Evolutionary conservation across 2,329 filamentous ascomycete genomes (phyloP), one percentile per base, ranked within the genome.

Genomic region (Gyromitra esculenta): DNA sequence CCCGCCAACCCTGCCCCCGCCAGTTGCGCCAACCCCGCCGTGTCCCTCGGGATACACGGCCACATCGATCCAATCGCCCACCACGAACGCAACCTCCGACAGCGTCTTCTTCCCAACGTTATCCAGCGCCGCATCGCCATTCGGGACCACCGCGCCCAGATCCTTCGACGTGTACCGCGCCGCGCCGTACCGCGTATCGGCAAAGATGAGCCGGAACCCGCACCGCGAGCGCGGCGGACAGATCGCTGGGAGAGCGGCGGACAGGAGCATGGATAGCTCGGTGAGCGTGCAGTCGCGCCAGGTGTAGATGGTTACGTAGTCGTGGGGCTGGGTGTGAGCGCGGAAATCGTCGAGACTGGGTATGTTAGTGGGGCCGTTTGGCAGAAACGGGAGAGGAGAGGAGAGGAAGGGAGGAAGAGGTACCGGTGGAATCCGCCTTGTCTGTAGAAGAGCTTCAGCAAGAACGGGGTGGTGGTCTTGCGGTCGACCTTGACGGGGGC

Each of bases 51-150:
- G 76, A 97, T 90, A 4, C 25, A 81, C 79, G 6, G 93, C 92
- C 82, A 92, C 95, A 74, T 91, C 91, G 52, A 98, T 87, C 82
- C 92, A 97, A 83, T 98, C 95, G 0, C 95, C 95, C 78, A 96
- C 91, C 9, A 97, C 91, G 81, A 97, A 97, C 25, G 91, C 88
- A 43, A 89, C 90, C 69, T 96, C 92, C 48, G 87, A 87, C 41
- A 98, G 84, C 7, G 92, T 94, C 85, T 91, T 95, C 37, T 90
- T 87, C 78, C 82, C 76, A 78, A 82, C 75, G 75, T 81, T 68
- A 81, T 83, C 41, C 13, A 81, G 80, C 9, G 54, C 85, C 85
- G 0, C 85, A 84, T 5, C 87, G 85, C 25, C 87, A 87, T 66
- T 86, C 85, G n/a, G 91, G 91, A 97, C 88, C 1, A 97, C 88